Evolutionary conservation across 2,329 filamentous ascomycete species (phyloP), one percentile per base, ranked within the genome.

Genomic region (Mariannaea elegans): DNA sequence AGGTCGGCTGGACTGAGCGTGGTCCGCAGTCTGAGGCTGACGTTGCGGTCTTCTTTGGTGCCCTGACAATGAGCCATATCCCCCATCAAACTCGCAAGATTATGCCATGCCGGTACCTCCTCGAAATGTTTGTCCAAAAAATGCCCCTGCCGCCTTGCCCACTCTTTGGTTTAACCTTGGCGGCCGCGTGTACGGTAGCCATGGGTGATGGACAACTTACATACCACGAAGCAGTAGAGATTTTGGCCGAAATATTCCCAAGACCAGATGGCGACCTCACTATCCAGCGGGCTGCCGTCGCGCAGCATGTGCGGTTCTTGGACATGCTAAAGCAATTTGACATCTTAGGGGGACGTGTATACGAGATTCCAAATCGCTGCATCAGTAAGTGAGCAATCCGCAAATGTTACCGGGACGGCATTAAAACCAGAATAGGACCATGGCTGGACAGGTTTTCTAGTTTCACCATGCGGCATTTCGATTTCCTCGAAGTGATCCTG

Each of bases 21-120:
- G 51, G 51, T 16, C 51, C 34, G n/a, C 44, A 41, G 23, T 38
- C 51, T 2, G 34, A 55, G 9, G 32, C n/a, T 3, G 51, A 55
- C 1, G 16, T 55, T 16, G 21, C 23, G 4, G 13, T n/a, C 7
- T 41, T 55, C 16, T 14, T 55, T n/a, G 7, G 23, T 6, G 2
- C 36, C 7, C 44, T 55, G 9, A 55, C 51, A 16, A 21, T 47
- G 34, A 13, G 32, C 13, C 6, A 27, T 21, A 7, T 47, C 8
- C 42, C 51, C 13, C 16, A 29, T 31, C 19, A 41, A 6, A 39
- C 42, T 12, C 51, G 51, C 24, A 47, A 19, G 42, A 24, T 27
- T 4, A 38, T 38, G 12, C 7, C 14, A 2, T 38, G 42, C 8
- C 4, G 13, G 3, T n/a, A 21, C 13, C 27, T 55, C 5, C 51